Conservation (phyloP, 495 filamentous ascomycete genomes). For the Annulohypoxylon bovei region DNA sequence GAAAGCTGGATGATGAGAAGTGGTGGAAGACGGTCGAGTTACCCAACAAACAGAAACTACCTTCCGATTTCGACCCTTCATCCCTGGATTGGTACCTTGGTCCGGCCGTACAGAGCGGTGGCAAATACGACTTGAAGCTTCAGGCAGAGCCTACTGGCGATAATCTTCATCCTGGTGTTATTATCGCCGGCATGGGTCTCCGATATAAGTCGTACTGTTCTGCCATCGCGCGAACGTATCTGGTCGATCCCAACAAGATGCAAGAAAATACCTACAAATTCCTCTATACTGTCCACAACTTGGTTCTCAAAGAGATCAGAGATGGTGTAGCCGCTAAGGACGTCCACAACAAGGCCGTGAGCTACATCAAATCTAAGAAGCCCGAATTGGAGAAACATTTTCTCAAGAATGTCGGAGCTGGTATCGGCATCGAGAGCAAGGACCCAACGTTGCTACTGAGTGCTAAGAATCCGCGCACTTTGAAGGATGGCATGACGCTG, state of each 20-base stretch:
- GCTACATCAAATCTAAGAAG: slow-evolving; percentile 81
- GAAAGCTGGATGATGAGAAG: slow-evolving; percentile 89
- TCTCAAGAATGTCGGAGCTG: slow-evolving; percentile 85
- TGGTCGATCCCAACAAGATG: slow-evolving; percentile 94
- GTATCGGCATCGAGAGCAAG: slow-evolving; percentile 90
- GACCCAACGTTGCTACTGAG: slow-evolving; percentile 85
- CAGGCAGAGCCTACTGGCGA: slow-evolving; percentile 77
- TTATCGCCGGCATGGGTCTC: slow-evolving; percentile 88
- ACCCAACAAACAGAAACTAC: slow-evolving; percentile 75
- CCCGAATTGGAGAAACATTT: slow-evolving; percentile 95
- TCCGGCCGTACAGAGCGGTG: slow-evolving; percentile 94
- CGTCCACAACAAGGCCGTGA: slow-evolving; percentile 87
- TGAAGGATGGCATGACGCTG: slow-evolving; percentile 98
- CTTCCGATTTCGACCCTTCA: slow-evolving; percentile 84
- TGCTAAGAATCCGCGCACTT: slow-evolving; percentile 78
- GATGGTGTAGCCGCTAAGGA: slow-evolving; percentile 90
- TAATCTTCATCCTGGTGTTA: slow-evolving; percentile 91
- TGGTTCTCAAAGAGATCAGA: slow-evolving; percentile 86
- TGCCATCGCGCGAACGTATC: slow-evolving; percentile 87
- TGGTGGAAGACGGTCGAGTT: slow-evolving; percentile 86
- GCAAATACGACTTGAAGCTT: slow-evolving; percentile 89
- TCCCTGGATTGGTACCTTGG: slow-evolving; percentile 94
- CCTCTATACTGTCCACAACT: slow-evolving; percentile 84
- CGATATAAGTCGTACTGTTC: slow-evolving; percentile 95
- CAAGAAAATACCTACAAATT: slow-evolving; percentile 95